phyloP scores from a whole-genome alignment of 2,329 filamentous ascomycete species.

The Rhynchosporium graminicola region DNA sequence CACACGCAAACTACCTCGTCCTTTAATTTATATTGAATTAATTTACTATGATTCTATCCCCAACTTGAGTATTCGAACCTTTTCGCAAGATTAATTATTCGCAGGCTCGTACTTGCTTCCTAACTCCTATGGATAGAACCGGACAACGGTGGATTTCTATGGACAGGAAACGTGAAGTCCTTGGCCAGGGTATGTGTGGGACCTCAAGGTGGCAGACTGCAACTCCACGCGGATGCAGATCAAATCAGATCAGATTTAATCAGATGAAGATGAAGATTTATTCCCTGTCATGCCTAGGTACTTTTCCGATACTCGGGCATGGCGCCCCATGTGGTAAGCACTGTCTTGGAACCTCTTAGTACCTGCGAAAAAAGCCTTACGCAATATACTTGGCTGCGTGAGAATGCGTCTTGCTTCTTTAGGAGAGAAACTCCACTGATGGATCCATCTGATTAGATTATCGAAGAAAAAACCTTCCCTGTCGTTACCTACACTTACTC shows the following conservation, averaged over 20 bases:
- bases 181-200: no score
- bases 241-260: constrained; percentile 13
- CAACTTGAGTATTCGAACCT: no score
- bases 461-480: neutral
- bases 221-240: no score
- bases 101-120: no score
- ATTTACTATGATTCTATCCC: no score
- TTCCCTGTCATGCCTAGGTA: constrained; percentile 1
- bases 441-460: constrained; percentile 13
- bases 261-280: constrained; percentile 12
- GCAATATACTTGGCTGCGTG: constrained; percentile 3
- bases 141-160: no score
- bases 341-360: constrained; percentile 1
- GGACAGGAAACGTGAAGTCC: no score
- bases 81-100: no score
- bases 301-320: constrained; percentile 10
- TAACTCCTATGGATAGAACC: no score
- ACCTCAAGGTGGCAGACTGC: no score
- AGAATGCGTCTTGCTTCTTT: neutral
- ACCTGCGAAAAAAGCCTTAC: neutral
- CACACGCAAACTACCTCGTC: no score
- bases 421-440: neutral
- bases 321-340: neutral
- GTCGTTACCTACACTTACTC: neutral
- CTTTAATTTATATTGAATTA: no score